phyloP scores from a whole-genome alignment of 768 basidiomycete genomes.

The Rickenella mellea region DNA sequence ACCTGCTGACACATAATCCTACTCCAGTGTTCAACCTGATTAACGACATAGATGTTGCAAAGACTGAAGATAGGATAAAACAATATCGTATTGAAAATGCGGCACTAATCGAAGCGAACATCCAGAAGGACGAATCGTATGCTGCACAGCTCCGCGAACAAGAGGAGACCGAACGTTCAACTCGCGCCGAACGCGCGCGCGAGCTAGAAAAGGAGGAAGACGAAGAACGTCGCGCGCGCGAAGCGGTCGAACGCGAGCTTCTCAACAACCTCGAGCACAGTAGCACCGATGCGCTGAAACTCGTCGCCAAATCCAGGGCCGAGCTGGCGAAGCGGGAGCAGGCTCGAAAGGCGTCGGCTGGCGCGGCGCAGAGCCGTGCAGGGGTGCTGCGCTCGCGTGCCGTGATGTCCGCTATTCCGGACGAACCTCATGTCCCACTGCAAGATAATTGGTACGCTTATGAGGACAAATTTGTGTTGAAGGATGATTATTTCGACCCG shows the following conservation, averaged over 20 bases:
- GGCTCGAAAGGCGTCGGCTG: conserved; percentile 1
- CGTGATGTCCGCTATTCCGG: conserved; percentile 57
- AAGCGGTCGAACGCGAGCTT: conserved; percentile 61
- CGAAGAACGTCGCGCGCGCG: conserved; percentile 66
- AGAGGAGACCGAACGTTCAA: conserved; percentile 69
- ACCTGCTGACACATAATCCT: conserved; percentile 12
- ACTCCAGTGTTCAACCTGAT: conserved; percentile 86
- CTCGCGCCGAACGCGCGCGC: conserved; percentile 59
- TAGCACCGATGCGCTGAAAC: conserved; percentile 44
- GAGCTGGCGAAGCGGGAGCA: conserved; percentile 13
- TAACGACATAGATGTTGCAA: conserved; percentile 69
- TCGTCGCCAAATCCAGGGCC: conserved; percentile 23
- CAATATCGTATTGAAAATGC: conserved; percentile 76
- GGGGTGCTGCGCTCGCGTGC: conserved; percentile 50
- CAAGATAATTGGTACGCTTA: conserved; percentile 71
- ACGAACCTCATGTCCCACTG: conserved; percentile 71
- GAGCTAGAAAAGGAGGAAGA: conserved; percentile 63
- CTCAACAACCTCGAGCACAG: conserved; percentile 78
- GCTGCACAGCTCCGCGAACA: conserved; percentile 62
- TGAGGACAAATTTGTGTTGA: conserved; percentile 54
- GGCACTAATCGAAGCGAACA: conserved; percentile 72
- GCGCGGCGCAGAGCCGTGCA: conserved; percentile 37
- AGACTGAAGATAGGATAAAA: conserved; percentile 78
- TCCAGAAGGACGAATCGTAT: conserved; percentile 73
- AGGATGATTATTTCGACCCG: conserved; percentile 57